Conservation (phyloP, 129 eudicot species). For the Escallonia rubra region DNA sequence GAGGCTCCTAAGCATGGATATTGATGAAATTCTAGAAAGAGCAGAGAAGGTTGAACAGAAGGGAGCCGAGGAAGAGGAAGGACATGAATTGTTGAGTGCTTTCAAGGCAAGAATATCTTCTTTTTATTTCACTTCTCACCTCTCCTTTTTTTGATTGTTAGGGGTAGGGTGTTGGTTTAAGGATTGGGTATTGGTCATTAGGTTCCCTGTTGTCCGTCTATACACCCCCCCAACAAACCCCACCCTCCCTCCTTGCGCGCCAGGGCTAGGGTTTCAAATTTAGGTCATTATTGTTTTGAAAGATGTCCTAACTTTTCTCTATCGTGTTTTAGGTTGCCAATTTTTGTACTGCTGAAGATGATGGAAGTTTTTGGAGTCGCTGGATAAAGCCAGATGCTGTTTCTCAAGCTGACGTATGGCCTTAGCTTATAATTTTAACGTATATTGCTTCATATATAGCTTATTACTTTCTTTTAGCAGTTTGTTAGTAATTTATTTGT, state of each 20-base stretch:
- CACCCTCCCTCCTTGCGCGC: too few relatives aligned
- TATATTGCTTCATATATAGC: slow-evolving; percentile 7
- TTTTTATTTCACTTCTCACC: not conserved
- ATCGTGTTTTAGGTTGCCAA: slow-evolving; percentile 70
- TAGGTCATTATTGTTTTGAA: too few relatives aligned
- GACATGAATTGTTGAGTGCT: slow-evolving; percentile 74
- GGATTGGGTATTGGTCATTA: too few relatives aligned
- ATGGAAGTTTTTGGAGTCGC: slow-evolving; percentile 97
- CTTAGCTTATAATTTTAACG: not conserved
- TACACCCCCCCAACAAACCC: too few relatives aligned
- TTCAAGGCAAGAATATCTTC: slow-evolving; percentile 62
- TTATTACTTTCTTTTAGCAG: not conserved
- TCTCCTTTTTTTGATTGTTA: too few relatives aligned
- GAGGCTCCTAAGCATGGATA: slow-evolving; percentile 83
- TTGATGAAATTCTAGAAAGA: slow-evolving; percentile 98
- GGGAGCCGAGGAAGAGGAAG: slow-evolving; percentile 54
- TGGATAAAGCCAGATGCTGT: slow-evolving; percentile 95
- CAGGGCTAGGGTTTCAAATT: too few relatives aligned
- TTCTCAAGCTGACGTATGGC: slow-evolving; percentile 75
- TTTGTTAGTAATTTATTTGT: slow-evolving; percentile 1
- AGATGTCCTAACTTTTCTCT: not conserved
- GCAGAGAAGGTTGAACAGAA: slow-evolving; percentile 96
- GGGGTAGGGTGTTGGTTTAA: too few relatives aligned
- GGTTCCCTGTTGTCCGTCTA: too few relatives aligned
- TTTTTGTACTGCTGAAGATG: slow-evolving; percentile 90